Conservation (phyloP, 1,284 basidiomycete genomes). For the Marasmius fiardii region DNA sequence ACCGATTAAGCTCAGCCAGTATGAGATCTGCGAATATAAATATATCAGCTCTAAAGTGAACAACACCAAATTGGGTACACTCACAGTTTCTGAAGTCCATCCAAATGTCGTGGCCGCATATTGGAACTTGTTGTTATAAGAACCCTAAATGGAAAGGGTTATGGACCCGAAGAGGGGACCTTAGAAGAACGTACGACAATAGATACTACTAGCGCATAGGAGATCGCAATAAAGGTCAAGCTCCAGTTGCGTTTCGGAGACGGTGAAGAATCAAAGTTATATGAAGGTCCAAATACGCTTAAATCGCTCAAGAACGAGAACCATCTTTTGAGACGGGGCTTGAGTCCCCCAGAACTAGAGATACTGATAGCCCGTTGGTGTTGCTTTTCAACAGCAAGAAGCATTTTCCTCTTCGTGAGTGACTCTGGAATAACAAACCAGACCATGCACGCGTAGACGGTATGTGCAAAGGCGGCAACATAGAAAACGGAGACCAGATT, state of each 20-base stretch:
- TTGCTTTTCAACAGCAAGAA: conserved; percentile 31
- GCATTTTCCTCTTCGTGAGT: conserved; percentile 45
- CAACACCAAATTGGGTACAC: conserved; percentile 19
- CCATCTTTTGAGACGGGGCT: conserved; percentile 30
- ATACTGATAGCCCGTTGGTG: conserved; percentile 23
- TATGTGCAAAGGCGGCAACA: conserved; percentile 45
- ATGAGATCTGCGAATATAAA: conserved; percentile 55
- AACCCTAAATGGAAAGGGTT: conserved; percentile 46
- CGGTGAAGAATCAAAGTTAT: conserved; percentile 27
- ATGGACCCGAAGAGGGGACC: not conserved
- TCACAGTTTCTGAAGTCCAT: conserved; percentile 72
- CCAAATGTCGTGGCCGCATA: conserved; percentile 64
- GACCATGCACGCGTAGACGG: conserved; percentile 47
- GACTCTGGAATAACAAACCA: conserved; percentile 77
- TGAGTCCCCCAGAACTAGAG: conserved; percentile 25
- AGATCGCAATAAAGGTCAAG: conserved; percentile 53
- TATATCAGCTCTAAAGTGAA: not conserved
- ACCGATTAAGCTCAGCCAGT: conserved; percentile 68
- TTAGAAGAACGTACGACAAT: conserved; percentile 41
- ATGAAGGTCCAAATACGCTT: conserved; percentile 55
- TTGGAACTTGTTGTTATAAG: conserved; percentile 64
- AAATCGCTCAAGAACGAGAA: conserved; percentile 67
- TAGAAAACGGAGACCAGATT: conserved; percentile 71
- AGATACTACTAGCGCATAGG: conserved; percentile 51
- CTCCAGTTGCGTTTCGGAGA: conserved; percentile 61